Evolutionary conservation across 176 grass and related monocot genomes (phyloP), one percentile per base, ranked within the genome.

Genomic region (Echinochloa phyllopogon): DNA sequence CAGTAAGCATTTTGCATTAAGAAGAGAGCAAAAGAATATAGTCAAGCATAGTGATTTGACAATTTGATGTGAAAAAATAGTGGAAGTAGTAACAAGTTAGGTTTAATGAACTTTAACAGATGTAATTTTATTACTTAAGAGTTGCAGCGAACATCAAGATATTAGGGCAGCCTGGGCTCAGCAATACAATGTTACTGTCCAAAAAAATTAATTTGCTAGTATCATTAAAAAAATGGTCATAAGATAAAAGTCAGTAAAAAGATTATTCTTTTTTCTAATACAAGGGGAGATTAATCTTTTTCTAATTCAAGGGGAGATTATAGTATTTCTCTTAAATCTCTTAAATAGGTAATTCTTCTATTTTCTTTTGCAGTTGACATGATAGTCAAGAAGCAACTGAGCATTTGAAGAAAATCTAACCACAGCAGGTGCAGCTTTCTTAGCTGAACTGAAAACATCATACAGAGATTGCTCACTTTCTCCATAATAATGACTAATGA

Each of bases 401-500:
- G 47, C 38, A 72, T 56, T 72, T 79, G 67, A 86, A 83, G 42
- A 87, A 89, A 58, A 76, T 85, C 93, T 87, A 88, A 98, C 96
- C 91, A 98, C 86, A 70, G 96, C 74, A 67, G 96, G 96, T 11
- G 87, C 80, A 74, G 87, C 82, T 89, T 81, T 81, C 85, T 86
- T 98, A 63, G 96, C 93, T 29, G 87, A 88, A 69, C 47, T 81
- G 82, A 98, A 98, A 90, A 94, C 65, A 89, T 95, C 87, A 69
- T 90, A 78, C 20, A 98, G 23, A n/a, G 73, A 72, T 84, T 94
- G 93, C 74, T 95, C 96, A 44, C 93, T 95, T 89, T 98, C 93
- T 21, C 96, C 96, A 61, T 90, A 83, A 86, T 98, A 94, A 65
- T 94, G 87, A 88, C 93, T 95, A 70, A 98, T 85, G 66, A 94